Evolutionary conservation across 2,329 filamentous ascomycete species (phyloP), one percentile per base, ranked within the genome.

Genomic region (Colletotrichum falcatum): DNA sequence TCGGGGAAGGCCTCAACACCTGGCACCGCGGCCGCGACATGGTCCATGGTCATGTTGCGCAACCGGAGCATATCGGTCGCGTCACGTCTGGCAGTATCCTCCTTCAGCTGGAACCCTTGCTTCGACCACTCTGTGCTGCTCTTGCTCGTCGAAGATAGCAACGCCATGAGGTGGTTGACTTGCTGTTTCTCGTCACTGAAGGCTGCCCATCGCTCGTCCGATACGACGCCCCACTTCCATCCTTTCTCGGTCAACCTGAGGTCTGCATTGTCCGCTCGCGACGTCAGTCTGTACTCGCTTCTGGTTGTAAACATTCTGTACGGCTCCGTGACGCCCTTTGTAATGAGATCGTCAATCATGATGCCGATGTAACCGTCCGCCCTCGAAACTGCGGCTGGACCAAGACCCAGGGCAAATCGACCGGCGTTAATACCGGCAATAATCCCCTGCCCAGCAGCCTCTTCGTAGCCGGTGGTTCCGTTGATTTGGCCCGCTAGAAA

Each of bases 301-400:
- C 96, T 90, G 7, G 93, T 93, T 2, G 96, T 99, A 83, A 99
- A 99, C 95, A 99, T 98, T 74, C 96, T 90, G 81, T 99, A 99
- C 1, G 96, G 96, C 78, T 99, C 96, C 2, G 93, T 95, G 37
- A 99, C 96, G 58, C 96, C 96, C 81, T 98, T 98, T 28, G 95
- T 98, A 77, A 97, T 91, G 46, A 99, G 89, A 79, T 99, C 96
- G 81, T 99, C 96, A 76, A 99, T 95, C 94, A 99, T 97, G 82
- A 99, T 92, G 74, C 96, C 96, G 77, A 99, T 98, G 80, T 98
- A 99, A 16, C 94, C 94, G 79, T 99, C 95, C 1, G 92, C 91
- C 73, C 96, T 88, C 9, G 91, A 91, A 37, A 99, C 83, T 0
- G 88, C 88, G 71, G 97, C 85, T 0, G 90, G 87, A 1, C 85